Percentiles rank a stretch among this genome's conserved stretches.
Conservation (phyloP, 768 basidiomycete genomes). For the Mycena maculata region DNA sequence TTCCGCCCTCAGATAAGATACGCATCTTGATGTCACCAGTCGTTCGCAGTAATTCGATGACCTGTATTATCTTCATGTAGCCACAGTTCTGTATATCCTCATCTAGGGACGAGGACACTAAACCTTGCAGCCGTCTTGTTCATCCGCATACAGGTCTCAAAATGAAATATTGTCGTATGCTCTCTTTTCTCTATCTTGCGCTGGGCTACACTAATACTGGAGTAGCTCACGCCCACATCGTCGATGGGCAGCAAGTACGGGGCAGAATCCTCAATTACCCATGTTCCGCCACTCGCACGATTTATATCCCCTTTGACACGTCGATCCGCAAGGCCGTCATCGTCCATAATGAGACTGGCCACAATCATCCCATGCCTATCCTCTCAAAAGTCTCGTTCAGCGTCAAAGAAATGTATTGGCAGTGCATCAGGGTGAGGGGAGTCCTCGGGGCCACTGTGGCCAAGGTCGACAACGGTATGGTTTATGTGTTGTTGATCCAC, state of each 20-base stretch:
- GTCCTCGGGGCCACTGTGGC: not conserved
- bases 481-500: not conserved
- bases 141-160: conserved; percentile 14
- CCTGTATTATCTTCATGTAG: no score
- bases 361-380: conserved; percentile 37
- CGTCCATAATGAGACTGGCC: conserved; percentile 11
- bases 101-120: conserved; percentile 2
- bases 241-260: not conserved
- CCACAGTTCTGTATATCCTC: no score
- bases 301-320: conserved; percentile 11
- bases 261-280: not conserved
- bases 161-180: not conserved
- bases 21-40: no score
- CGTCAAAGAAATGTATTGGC: not conserved
- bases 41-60: no score
- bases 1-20: no score
- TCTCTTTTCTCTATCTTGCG: not conserved
- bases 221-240: conserved; percentile 20
- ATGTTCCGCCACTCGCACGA: conserved; percentile 6
- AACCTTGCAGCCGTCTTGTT: conserved; percentile 17
- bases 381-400: conserved; percentile 24
- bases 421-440: conserved; percentile 22
- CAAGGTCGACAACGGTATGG: conserved; percentile 33
- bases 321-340: conserved; percentile 10
- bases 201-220: not conserved